Percentiles rank a stretch among this genome's conserved stretches.
phyloP scores from a whole-genome alignment of 257 asterid species.

The Sherardia arvensis region DNA sequence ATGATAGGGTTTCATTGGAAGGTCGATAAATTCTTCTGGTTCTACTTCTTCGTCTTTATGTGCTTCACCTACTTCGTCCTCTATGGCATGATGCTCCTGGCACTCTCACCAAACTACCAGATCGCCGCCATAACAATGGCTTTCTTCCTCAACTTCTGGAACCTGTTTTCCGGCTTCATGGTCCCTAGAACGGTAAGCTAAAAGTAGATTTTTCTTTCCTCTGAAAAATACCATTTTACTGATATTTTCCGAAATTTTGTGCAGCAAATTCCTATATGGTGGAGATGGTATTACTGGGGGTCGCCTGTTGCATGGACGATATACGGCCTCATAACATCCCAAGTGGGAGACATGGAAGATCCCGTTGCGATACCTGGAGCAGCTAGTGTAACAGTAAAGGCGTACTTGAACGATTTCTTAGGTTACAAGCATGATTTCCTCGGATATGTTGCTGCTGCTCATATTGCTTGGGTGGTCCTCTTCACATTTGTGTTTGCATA shows the following conservation, averaged over 20 bases:
- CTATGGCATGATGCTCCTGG: constrained; percentile 84
- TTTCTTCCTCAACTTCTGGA: constrained; percentile 89
- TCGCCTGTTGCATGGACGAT: constrained; percentile 87
- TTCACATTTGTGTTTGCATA: constrained; percentile 61
- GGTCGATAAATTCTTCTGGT: constrained; percentile 48
- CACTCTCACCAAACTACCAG: constrained; percentile 70
- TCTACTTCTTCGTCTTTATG: constrained; percentile 69
- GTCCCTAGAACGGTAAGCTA: constrained; percentile 62
- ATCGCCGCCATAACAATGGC: constrained; percentile 79
- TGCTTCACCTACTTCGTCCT: constrained; percentile 67
- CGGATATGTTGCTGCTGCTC: constrained; percentile 56
- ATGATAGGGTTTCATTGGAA: constrained; percentile 79
- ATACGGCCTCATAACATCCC: constrained; percentile 71
- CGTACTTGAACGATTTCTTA: constrained; percentile 28
- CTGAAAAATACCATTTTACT: background rate
- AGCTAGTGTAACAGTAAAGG: constrained; percentile 18
- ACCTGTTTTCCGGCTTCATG: constrained; percentile 68
- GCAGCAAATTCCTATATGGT: constrained; percentile 82
- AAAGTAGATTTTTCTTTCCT: background rate
- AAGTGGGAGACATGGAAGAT: constrained; percentile 38
- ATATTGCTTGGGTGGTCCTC: constrained; percentile 57
- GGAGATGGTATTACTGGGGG: constrained; percentile 92
- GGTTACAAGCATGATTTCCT: constrained; percentile 67
- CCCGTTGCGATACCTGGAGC: constrained; percentile 39
- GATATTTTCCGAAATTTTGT: background rate